Base-by-base conservation (phyloP, 2,329 filamentous ascomycete genomes). In the Emmonsiellopsis sp. region DNA sequence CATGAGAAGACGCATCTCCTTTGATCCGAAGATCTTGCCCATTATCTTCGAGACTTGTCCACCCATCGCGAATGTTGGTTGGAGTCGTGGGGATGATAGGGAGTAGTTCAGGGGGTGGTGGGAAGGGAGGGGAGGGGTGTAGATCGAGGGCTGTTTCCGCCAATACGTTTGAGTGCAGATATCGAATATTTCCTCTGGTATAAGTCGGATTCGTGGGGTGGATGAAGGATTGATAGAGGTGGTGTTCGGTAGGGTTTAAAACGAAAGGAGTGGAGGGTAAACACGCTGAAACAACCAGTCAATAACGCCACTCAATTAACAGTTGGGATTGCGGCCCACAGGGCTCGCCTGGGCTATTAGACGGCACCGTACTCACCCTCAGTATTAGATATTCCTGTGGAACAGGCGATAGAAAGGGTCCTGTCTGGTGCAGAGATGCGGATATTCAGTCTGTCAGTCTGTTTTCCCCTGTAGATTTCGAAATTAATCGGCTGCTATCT, bases 1-100 rank as follows among this genome's bases (percentile, higher is more conserved):
- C 93, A 98, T 98, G 70, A 97, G 79, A 71, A 98, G 85, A 67
- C 92, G 87, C 90, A 97, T 96, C 78, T 97, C 92, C 80, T 95
- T 95, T 63, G 92, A 95, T 75, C 92, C 92, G 79, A 95, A 97
- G 79, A 97, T 89, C 84, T 94, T 95, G 75, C 89, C 88, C 85
- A 96, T 91, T 77, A 96, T 85, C 78, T 95, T 95, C 66, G 89
- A 95, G 72, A 96, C 80, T 75, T 89, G 86, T 68, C 86, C 87
- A 76, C 92, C 92, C 92, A 97, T 97, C 63, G 71, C 86, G 65
- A 61, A 51, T 34, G 16, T 40, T 48, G n/a, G n/a, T 20, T 30
- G 34, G n/a, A 15, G 46, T 48, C 15, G 46, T 35, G 13, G 13
- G 16, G 16, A 34, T 6, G 16, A 38, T 48, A 15, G 32, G 46